Conservation (phyloP, 768 basidiomycete genomes). For the Coprinopsis marcescibilis region DNA sequence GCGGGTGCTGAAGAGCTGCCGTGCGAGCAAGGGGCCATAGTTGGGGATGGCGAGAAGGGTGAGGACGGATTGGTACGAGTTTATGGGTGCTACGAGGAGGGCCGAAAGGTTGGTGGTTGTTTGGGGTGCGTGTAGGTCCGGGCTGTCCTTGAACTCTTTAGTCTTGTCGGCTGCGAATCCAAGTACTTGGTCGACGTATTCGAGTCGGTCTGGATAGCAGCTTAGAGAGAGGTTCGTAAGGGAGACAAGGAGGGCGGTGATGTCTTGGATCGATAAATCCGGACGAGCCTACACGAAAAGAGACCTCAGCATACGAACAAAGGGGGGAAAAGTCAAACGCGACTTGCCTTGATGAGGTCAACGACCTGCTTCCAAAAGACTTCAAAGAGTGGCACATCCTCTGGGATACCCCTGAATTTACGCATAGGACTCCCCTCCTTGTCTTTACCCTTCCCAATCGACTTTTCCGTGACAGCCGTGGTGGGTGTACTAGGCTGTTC, state of each 20-base stretch:
- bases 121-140: conserved; percentile 83
- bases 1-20: conserved; percentile 86
- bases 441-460: conserved; percentile 44
- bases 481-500: conserved; percentile 24
- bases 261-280: conserved; percentile 94
- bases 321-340: no score
- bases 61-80: conserved; percentile 92
- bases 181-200: conserved; percentile 95
- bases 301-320: no score
- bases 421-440: conserved; percentile 51
- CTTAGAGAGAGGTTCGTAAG: conserved; percentile 91
- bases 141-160: conserved; percentile 76
- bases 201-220: conserved; percentile 94
- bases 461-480: conserved; percentile 19
- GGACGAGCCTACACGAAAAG: no score
- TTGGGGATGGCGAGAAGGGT: conserved; percentile 94
- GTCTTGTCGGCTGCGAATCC: conserved; percentile 85
- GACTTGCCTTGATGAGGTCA: conserved; percentile 96
- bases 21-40: conserved; percentile 76
- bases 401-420: conserved; percentile 94
- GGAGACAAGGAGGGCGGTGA: conserved; percentile 93
- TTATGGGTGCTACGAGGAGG: conserved; percentile 89
- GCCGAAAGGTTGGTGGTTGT: conserved; percentile 89
- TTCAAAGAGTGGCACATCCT: conserved; percentile 92
- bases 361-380: conserved; percentile 99